Conservation (phyloP, 139 green algal genomes). For the Picochlorum sp. region DNA sequence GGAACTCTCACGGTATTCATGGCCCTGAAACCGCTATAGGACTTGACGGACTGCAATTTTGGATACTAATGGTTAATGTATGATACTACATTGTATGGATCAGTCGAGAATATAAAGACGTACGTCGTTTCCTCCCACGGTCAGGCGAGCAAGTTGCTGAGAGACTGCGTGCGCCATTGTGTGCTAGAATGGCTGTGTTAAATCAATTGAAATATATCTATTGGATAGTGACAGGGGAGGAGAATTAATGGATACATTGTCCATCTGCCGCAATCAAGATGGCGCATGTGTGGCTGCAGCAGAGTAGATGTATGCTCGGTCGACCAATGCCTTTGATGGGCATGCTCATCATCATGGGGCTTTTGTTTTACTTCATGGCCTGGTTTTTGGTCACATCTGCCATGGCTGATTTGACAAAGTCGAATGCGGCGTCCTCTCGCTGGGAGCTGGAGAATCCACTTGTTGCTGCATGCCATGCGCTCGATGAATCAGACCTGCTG, state of each 20-base stretch:
- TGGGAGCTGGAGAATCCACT: slow-evolving; percentile 10
- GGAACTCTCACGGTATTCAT: slow-evolving; percentile 8
- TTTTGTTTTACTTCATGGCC: no score
- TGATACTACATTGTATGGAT: neutral
- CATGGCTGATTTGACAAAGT: slow-evolving; percentile 17
- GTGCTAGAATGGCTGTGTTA: no score
- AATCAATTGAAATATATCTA: no score
- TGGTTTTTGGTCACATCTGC: neutral
- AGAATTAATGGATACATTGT: no score
- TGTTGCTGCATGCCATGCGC: slow-evolving; percentile 7
- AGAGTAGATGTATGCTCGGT: no score
- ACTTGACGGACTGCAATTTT: slow-evolving; percentile 18
- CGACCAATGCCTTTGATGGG: no score
- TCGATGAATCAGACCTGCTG: neutral
- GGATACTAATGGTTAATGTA: neutral
- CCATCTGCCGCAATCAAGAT: no score
- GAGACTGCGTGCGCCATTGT: slow-evolving; percentile 5
- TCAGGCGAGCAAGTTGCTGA: slow-evolving; percentile 11
- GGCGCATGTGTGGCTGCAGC: no score
- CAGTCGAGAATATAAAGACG: neutral
- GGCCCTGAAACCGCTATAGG: slow-evolving; percentile 33
- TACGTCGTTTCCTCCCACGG: slow-evolving; percentile 10
- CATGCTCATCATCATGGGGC: no score
- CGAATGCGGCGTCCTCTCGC: slow-evolving; percentile 16
- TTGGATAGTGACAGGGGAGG: no score